A percentile compares a stretch with the other conserved stretches of the same genome.
phyloP scores from a whole-genome alignment of 768 basidiomycete species.

The Lanmaoa pseudosensibilis region DNA sequence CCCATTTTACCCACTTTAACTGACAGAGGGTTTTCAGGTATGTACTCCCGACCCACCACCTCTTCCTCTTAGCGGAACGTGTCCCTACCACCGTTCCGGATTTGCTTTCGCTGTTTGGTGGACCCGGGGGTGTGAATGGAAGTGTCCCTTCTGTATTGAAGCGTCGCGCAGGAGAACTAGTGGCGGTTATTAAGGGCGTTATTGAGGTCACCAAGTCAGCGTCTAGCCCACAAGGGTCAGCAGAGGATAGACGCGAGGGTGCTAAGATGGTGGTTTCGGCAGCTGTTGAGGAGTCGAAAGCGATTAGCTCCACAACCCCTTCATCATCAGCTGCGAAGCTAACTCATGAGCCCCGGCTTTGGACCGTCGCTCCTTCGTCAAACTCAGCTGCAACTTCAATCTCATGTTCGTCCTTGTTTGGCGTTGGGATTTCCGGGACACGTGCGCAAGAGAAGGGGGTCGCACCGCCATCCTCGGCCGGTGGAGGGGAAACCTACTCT shows the following conservation, averaged over 20 bases:
- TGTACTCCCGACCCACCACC: constrained; percentile 70
- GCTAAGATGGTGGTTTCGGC: background rate
- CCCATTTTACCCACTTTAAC: background rate
- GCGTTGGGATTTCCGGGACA: constrained; percentile 6
- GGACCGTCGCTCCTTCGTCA: constrained; percentile 9
- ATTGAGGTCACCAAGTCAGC: constrained; percentile 28
- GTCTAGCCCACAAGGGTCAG: background rate
- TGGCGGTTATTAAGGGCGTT: constrained; percentile 57
- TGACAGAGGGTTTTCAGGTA: constrained; percentile 44
- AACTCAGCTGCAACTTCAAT: constrained; percentile 6
- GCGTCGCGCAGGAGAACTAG: constrained; percentile 59
- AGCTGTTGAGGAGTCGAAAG: constrained; percentile 2
- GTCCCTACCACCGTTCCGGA: constrained; percentile 65
- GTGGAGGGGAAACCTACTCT: constrained; percentile 8
- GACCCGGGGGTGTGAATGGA: constrained; percentile 14
- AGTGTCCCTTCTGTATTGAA: constrained; percentile 64
- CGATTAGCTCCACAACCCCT: constrained; percentile 12
- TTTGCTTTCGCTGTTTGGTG: constrained; percentile 56
- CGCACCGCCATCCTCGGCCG: background rate
- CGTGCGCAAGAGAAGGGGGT: constrained; percentile 1
- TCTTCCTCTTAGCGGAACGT: constrained; percentile 73
- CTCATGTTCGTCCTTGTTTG: constrained; percentile 30
- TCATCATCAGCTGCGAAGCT: background rate
- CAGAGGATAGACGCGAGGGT: background rate
- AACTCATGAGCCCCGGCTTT: constrained; percentile 22